Evolutionary conservation across 257 asterid genomes (phyloP).

Genomic region (Cordia subcordata): DNA sequence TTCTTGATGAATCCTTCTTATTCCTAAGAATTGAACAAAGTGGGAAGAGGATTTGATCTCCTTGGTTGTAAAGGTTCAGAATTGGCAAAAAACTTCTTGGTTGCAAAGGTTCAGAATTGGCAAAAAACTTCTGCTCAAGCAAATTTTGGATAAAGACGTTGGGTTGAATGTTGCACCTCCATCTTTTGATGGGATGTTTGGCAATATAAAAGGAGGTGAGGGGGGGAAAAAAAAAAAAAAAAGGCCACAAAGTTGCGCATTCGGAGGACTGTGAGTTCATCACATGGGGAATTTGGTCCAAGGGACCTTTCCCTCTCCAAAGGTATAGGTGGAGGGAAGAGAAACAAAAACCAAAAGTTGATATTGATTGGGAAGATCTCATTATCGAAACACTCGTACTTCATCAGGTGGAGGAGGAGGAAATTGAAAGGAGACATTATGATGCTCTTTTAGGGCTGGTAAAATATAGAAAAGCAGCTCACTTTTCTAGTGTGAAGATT

Average conservation of each 20-base stretch:
- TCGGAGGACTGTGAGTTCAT: constrained; percentile 51
- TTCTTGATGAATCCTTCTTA: too few species aligned
- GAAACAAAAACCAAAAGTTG: constrained; percentile 35
- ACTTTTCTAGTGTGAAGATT: too few species aligned
- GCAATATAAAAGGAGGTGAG: constrained; percentile 41
- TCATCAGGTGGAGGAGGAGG: constrained; percentile 66
- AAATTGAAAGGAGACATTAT: constrained; percentile 81
- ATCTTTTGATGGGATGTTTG: constrained; percentile 53
- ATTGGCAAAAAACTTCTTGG: constrained; percentile 77
- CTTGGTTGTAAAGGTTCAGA: constrained; percentile 50
- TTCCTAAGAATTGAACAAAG: too few species aligned
- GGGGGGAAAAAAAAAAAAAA: constrained; percentile 60
- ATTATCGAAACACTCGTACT: constrained; percentile 81
- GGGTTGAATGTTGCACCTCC: constrained; percentile 71
- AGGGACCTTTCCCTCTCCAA: constrained; percentile 11
- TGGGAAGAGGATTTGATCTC: constrained; percentile 23
- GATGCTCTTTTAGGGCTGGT: constrained; percentile 41
- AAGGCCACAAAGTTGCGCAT: constrained; percentile 68
- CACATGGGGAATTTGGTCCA: constrained; percentile 10
- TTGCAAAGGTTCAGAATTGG: too few species aligned
- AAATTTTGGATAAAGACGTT: constrained; percentile 65
- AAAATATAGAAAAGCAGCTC: too few species aligned
- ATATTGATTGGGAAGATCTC: constrained; percentile 73
- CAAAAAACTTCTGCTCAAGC: constrained; percentile 42
- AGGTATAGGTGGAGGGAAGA: constrained; percentile 29